Base-by-base conservation (phyloP, 805 yeast species). In the Barnettozyma botsteinii region DNA sequence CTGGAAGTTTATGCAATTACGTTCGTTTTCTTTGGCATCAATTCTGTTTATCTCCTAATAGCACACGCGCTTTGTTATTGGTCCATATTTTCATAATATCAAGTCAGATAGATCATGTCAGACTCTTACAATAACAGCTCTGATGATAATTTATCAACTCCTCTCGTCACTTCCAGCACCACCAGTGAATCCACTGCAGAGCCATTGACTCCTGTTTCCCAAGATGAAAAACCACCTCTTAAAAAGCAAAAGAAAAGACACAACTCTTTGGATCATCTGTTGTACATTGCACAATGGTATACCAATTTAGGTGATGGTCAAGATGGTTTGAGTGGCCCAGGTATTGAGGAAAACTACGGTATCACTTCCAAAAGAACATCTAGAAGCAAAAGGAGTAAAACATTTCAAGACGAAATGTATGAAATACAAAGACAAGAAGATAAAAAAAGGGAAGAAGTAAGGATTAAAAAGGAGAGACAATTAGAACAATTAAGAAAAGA, bases 241-340 rank as follows among this genome's bases (percentile, higher is more conserved):
- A 22, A 33, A 18, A 33, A 33, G 24, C 14, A 19, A 27, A 27
- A 20, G 14, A 33, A 33, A 24, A 24, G 11, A 15, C 15, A 29
- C 7, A 13, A 26, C 7, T 33, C n/a, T 9, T 29, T 41, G 5
- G 35, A n/a, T 1, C 20, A 29, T 15, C 23, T 41, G 20, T 9
- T 21, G 5, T 36, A 36, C 20, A 33, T 33, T 13, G 41, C 39
- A 8, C 42, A 42, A 23, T 42, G 45, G 45, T 42, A 42, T 20
- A 34, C 38, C 2, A 33, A 35, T 25, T 25, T 43, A 13, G 41
- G 41, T 14, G 41, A 39, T 30, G 40, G 42, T 20, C 18, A 32
- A n/a, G 35, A 41, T 29, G 44, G 44, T 4, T 8, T 32, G 13
- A 36, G 40, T 35, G 28, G 32, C 5, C 35, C 38, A 5, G 35